Percentiles rank a stretch among this genome's conserved stretches.
Evolutionary conservation across 2,329 filamentous ascomycete genomes (phyloP).

Genomic region (Fusarium algeriense): DNA sequence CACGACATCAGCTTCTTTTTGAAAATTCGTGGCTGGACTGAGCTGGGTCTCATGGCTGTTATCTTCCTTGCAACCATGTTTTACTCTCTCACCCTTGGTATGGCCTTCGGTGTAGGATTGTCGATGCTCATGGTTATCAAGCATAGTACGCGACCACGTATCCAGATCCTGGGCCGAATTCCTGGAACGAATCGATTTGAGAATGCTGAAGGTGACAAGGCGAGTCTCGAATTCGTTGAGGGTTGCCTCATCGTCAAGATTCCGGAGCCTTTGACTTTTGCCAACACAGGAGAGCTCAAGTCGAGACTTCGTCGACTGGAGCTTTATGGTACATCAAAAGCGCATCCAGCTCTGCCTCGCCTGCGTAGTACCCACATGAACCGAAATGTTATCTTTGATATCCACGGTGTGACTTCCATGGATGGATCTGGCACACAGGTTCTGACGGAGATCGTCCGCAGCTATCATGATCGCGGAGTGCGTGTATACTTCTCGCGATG

Average conservation of each 20-base stretch:
- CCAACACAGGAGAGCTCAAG: slow-evolving; percentile 94
- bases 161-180: slow-evolving; percentile 93
- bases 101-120: slow-evolving; percentile 92
- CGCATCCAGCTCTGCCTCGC: slow-evolving; percentile 88
- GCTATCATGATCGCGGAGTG: slow-evolving; percentile 82
- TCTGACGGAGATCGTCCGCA: slow-evolving; percentile 85
- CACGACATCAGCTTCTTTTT: slow-evolving; percentile 93
- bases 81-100: slow-evolving; percentile 93
- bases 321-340: slow-evolving; percentile 85
- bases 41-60: slow-evolving; percentile 86
- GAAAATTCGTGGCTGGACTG: slow-evolving; percentile 85
- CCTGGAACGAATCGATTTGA: slow-evolving; percentile 87
- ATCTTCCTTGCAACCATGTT: slow-evolving; percentile 95
- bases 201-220: slow-evolving; percentile 81
- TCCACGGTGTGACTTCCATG: slow-evolving; percentile 95
- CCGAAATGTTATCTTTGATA: slow-evolving; percentile 94
- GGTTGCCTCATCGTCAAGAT: slow-evolving; percentile 97
- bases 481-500: slow-evolving; percentile 78
- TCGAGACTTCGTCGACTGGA: slow-evolving; percentile 85
- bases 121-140: slow-evolving; percentile 90
- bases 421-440: slow-evolving; percentile 96
- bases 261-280: slow-evolving; percentile 94
- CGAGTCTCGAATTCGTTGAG: slow-evolving; percentile 87
- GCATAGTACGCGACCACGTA: slow-evolving; percentile 90
- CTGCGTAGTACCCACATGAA: slow-evolving; percentile 84